Percentiles rank a stretch among this genome's conserved stretches.
These are phyloP conservation scores for Pseudoscleropodium purum DNA, from an alignment of 225 moss, liverwort and hornwort species.

Conservation along the genomic window DNA sequence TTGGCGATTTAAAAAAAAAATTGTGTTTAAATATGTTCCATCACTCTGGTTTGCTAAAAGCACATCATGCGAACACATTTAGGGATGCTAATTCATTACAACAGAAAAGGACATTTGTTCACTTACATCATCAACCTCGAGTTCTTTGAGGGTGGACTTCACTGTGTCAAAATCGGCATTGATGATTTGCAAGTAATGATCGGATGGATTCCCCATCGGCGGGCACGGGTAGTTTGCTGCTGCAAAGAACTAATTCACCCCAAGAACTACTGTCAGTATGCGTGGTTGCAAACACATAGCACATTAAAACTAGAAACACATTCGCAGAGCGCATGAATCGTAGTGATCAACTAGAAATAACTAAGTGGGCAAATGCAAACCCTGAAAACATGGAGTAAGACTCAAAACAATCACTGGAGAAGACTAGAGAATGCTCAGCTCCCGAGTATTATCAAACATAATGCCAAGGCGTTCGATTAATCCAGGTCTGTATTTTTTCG, in stretches of 20 bases:
- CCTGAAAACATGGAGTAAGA: neutral
- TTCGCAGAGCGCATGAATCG: neutral
- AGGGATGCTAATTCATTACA: neutral
- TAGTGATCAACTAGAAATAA: neutral
- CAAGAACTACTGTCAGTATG: neutral
- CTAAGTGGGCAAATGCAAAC: neutral
- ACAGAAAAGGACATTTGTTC: neutral
- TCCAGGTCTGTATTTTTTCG: neutral
- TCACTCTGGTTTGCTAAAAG: neutral
- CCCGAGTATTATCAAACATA: neutral
- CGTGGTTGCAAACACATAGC: neutral
- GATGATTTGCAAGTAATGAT: slow-evolving; percentile 42
- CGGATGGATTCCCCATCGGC: slow-evolving; percentile 36
- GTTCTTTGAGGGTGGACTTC: slow-evolving; percentile 13
- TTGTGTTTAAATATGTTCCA: neutral
- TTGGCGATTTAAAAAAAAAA: too few relatives aligned
- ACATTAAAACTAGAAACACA: neutral
- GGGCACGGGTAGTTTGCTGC: slow-evolving; percentile 35
- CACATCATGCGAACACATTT: neutral
- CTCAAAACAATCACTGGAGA: neutral
- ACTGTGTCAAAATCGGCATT: slow-evolving; percentile 50
- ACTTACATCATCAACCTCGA: slow-evolving; percentile 5
- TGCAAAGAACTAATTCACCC: slow-evolving; percentile 28
- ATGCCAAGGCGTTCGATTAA: neutral
- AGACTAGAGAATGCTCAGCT: neutral